phyloP scores from a whole-genome alignment of 2,329 filamentous ascomycete genomes.

The Xylaria sp. region DNA sequence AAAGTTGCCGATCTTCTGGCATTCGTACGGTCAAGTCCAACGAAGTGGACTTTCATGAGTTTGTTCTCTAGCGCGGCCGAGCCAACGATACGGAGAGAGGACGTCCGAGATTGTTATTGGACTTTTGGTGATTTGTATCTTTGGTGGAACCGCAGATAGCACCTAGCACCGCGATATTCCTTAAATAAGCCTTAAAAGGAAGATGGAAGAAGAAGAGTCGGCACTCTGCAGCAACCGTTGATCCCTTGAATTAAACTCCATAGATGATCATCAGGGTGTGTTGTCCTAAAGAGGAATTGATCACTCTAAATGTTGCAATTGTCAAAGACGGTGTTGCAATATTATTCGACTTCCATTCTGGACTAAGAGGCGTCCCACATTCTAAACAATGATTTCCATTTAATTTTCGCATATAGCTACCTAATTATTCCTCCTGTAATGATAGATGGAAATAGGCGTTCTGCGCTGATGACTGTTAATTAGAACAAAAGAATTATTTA shows the following conservation, averaged over 20 bases:
- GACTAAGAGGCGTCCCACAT: conserved; percentile 19
- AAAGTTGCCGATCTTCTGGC: background rate
- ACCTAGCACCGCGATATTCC: background rate
- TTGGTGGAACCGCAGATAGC: background rate
- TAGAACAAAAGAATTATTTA: background rate
- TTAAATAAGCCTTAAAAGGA: conserved; percentile 14
- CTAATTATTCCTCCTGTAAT: background rate
- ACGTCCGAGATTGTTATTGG: conserved; percentile 15
- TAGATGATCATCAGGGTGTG: conserved; percentile 19
- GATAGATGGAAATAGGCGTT: background rate
- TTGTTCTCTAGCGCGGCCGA: background rate
- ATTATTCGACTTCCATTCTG: conserved; percentile 15
- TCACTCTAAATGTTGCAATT: conserved; percentile 29
- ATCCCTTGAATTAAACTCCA: conserved; percentile 26
- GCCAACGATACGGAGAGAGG: conserved; percentile 18
- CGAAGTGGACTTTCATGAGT: background rate
- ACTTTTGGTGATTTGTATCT: background rate
- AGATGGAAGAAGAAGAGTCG: conserved; percentile 12
- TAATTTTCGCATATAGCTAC: background rate
- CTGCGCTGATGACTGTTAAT: background rate
- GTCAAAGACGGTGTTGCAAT: conserved; percentile 30
- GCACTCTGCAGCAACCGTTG: background rate
- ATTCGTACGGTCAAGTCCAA: background rate
- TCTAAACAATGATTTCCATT: conserved; percentile 8
- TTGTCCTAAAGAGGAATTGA: conserved; percentile 25